phyloP scores from a whole-genome alignment of 768 basidiomycete genomes.

The Amanita rubescens region DNA sequence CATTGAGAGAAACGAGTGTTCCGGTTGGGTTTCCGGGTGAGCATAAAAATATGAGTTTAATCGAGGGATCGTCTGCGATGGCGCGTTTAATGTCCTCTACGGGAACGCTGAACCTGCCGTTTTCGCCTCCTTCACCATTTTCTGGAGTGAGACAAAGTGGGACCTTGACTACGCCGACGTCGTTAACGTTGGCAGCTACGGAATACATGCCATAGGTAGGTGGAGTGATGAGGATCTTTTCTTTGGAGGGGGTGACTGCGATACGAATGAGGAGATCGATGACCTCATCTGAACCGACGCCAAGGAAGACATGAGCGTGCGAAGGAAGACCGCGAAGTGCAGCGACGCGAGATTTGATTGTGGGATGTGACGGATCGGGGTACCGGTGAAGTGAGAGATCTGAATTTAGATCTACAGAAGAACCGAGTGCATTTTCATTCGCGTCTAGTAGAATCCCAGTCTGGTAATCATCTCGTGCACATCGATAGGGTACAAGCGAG shows the following conservation, averaged over 20 bases:
- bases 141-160: conserved; percentile 53
- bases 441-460: conserved; percentile 91
- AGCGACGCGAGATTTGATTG: conserved; percentile 73
- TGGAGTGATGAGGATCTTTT: conserved; percentile 83
- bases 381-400: conserved; percentile 64
- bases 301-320: conserved; percentile 74
- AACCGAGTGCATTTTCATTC: conserved; percentile 94
- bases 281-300: conserved; percentile 95
- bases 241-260: conserved; percentile 69
- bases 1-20: conserved; percentile 67
- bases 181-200: conserved; percentile 94
- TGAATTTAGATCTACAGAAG: conserved; percentile 46
- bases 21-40: conserved; percentile 98
- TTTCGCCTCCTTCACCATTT: conserved; percentile 66
- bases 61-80: conserved; percentile 60
- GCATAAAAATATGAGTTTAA: conserved; percentile 91
- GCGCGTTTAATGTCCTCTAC: conserved; percentile 73
- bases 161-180: conserved; percentile 74
- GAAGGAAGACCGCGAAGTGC: conserved; percentile 61
- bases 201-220: conserved; percentile 98
- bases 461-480: conserved; percentile 93
- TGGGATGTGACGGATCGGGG: conserved; percentile 83
- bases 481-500: conserved; percentile 85
- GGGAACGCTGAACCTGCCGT: conserved; percentile 64
- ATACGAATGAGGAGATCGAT: conserved; percentile 93